These are phyloP conservation scores for Salix viminalis DNA, from an alignment of 345 rosid species.

Conservation along the genomic window DNA sequence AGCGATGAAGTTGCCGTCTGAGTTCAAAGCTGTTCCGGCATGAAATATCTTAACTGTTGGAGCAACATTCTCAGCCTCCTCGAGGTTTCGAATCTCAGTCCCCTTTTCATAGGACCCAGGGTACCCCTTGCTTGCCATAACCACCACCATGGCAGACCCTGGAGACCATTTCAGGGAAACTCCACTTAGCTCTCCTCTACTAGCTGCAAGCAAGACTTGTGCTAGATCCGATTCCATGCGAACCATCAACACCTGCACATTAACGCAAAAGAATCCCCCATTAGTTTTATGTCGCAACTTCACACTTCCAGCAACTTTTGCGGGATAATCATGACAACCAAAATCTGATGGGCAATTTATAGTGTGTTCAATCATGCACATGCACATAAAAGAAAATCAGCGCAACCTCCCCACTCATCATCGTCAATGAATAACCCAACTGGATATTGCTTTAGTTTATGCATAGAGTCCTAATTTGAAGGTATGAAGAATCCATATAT, in stretches of 20 bases:
- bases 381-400: background rate
- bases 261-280: background rate
- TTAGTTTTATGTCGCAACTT: background rate
- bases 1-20: constrained; percentile 59
- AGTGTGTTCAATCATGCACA: no score
- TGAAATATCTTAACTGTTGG: constrained; percentile 69
- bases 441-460: background rate
- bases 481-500: background rate
- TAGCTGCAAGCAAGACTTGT: constrained; percentile 76
- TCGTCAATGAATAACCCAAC: background rate
- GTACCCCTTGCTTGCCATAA: constrained; percentile 92
- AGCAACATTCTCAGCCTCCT: constrained; percentile 68
- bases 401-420: background rate
- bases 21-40: constrained; percentile 69
- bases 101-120: constrained; percentile 86
- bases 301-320: background rate
- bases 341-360: background rate
- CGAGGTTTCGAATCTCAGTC: constrained; percentile 54
- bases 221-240: constrained; percentile 80
- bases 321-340: background rate
- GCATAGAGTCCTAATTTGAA: background rate
- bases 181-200: constrained; percentile 62
- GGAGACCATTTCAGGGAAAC: constrained; percentile 76
- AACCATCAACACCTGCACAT: constrained; percentile 71
- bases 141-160: constrained; percentile 89